A percentile compares a stretch with the other conserved stretches of the same genome.
phyloP scores from a whole-genome alignment of 2,329 filamentous ascomycete species.

The Dactylonectria macrodidyma region DNA sequence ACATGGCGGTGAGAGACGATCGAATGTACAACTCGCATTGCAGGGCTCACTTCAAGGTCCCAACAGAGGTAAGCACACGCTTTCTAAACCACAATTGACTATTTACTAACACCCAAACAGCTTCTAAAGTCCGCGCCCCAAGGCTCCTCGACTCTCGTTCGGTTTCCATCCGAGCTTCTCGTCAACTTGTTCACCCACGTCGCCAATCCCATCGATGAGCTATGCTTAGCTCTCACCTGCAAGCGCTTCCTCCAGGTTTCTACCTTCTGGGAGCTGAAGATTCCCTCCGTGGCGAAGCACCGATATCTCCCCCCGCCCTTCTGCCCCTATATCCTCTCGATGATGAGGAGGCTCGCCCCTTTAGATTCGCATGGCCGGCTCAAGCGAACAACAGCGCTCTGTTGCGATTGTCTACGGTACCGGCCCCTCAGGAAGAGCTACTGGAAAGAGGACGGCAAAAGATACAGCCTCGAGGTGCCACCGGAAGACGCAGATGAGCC shows the following conservation, averaged over 20 bases:
- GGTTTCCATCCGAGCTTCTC: constrained; percentile 27
- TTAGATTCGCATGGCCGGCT: constrained; percentile 11
- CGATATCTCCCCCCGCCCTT: constrained; percentile 2
- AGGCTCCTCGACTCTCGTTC: constrained; percentile 24
- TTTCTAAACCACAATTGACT: constrained; percentile 6
- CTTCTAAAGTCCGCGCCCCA: constrained; percentile 16
- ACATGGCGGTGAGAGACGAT: too few species aligned
- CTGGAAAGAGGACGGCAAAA: too few species aligned
- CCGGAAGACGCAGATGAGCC: too few species aligned
- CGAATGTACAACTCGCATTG: too few species aligned
- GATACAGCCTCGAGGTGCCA: too few species aligned
- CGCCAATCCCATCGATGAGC: constrained; percentile 15
- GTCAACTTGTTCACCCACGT: constrained; percentile 16
- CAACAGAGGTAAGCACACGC: constrained; percentile 19
- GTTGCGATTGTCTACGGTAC: constrained; percentile 22
- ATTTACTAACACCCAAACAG: constrained; percentile 16
- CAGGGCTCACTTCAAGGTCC: constrained; percentile 14
- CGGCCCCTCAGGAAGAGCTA: constrained; percentile 11
- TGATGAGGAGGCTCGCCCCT: constrained; percentile 16
- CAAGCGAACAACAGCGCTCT: constrained; percentile 14
- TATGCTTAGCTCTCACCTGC: constrained; percentile 27
- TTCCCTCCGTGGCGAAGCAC: constrained; percentile 15
- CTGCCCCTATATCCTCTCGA: neutral
- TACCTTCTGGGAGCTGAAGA: constrained; percentile 4
- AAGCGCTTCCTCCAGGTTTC: constrained; percentile 22